Conservation (phyloP, 352 stramenopile species). For the Phytophthora agathidicida region DNA sequence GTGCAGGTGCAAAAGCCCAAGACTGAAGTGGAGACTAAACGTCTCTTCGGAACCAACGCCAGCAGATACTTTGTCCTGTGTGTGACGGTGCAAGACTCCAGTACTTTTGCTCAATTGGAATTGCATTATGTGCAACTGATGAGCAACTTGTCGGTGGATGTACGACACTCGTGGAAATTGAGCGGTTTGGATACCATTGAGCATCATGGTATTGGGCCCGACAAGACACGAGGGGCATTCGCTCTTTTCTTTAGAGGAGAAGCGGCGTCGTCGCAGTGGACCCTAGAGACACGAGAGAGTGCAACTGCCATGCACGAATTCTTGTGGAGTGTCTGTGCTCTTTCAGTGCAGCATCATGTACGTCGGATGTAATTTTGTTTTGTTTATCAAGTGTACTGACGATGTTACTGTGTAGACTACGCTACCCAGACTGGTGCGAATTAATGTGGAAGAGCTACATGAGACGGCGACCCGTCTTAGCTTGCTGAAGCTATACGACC, state of each 20-base stretch:
- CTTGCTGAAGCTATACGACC: conserved; percentile 64
- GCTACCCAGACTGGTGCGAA: conserved; percentile 57
- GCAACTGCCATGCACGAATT: conserved; percentile 74
- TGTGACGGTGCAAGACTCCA: conserved; percentile 57
- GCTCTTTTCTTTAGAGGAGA: conserved; percentile 59
- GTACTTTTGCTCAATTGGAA: conserved; percentile 27
- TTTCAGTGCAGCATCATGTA: conserved; percentile 61
- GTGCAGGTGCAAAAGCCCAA: conserved; percentile 76
- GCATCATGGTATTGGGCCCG: conserved; percentile 53
- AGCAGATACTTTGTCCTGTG: conserved; percentile 75
- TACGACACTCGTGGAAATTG: conserved; percentile 69
- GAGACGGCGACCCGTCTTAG: conserved; percentile 57
- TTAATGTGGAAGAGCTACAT: conserved; percentile 67
- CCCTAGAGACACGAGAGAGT: conserved; percentile 59
- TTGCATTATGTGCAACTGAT: conserved; percentile 72
- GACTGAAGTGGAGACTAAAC: conserved; percentile 53
- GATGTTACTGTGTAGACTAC: conserved; percentile 26
- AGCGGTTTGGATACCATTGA: conserved; percentile 59
- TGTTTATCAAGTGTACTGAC: neutral
- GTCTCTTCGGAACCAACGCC: conserved; percentile 44
- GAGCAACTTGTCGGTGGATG: conserved; percentile 70
- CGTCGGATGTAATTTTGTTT: neutral
- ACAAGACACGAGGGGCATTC: conserved; percentile 63
- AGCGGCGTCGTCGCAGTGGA: conserved; percentile 56
- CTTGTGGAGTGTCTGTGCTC: conserved; percentile 69